A percentile compares a stretch with the other conserved stretches of the same genome.
Evolutionary conservation across 345 rosid genomes (phyloP).

Genomic region (Punica granatum): DNA sequence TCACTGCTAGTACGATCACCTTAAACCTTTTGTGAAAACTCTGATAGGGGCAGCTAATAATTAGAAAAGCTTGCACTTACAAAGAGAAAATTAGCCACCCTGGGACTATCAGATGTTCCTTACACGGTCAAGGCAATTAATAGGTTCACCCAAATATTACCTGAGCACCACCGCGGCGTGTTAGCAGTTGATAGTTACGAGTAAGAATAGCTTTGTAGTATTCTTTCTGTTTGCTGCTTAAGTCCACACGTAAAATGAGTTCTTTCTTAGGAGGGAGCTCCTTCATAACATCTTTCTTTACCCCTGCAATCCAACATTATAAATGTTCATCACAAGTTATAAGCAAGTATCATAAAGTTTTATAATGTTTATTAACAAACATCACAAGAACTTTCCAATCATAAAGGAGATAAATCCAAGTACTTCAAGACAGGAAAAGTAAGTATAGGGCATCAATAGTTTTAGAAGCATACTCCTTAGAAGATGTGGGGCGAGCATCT

Average conservation of each 20-base stretch:
- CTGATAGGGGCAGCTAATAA: not conserved
- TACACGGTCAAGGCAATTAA: not conserved
- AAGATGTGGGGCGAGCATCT: constrained; percentile 97
- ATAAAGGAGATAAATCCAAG: not conserved
- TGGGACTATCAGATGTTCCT: not conserved
- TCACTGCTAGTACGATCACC: not conserved
- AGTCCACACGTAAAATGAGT: constrained; percentile 91
- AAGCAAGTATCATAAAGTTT: not conserved
- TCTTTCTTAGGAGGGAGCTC: constrained; percentile 99
- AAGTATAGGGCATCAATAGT: constrained; percentile 8
- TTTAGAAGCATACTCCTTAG: constrained; percentile 65
- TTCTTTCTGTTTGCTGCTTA: constrained; percentile 91
- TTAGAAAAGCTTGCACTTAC: not conserved
- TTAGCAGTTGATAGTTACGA: constrained; percentile 85
- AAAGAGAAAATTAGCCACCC: not conserved
- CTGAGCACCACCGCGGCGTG: constrained; percentile 94
- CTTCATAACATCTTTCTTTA: constrained; percentile 98
- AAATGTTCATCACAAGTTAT: constrained; percentile 8
- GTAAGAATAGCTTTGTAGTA: constrained; percentile 96
- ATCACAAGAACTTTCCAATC: not conserved
- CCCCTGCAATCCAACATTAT: constrained; percentile 50
- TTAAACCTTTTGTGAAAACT: not conserved
- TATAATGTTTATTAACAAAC: not conserved
- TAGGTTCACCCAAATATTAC: constrained; percentile 23
- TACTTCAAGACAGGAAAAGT: constrained; percentile 4